Conservation (phyloP, 768 basidiomycete genomes). For the Agrocybe pediades region DNA sequence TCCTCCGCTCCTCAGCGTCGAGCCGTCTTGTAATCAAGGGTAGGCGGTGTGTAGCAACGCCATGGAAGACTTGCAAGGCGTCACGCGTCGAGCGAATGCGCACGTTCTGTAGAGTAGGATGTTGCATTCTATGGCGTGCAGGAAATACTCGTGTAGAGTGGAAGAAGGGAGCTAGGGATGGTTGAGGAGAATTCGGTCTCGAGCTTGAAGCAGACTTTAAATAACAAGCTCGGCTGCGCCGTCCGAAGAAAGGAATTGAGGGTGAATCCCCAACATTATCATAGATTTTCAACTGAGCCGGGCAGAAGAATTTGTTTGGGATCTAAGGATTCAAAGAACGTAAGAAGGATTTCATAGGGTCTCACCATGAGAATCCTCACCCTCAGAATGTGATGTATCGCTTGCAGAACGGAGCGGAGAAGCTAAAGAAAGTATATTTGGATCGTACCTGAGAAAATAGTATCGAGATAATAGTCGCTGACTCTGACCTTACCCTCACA, state of each 20-base stretch:
- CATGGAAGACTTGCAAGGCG: conserved; percentile 81
- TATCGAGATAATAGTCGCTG: conserved; percentile 34
- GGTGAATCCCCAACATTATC: conserved; percentile 43
- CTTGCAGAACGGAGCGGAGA: conserved; percentile 42
- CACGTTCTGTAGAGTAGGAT: conserved; percentile 73
- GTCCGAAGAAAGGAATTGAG: conserved; percentile 35
- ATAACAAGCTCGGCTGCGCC: conserved; percentile 32
- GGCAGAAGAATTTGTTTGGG: conserved; percentile 43
- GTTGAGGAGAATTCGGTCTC: conserved; percentile 14
- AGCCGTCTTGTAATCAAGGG: conserved; percentile 81
- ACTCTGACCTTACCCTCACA: conserved; percentile 38
- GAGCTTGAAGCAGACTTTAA: conserved; percentile 26
- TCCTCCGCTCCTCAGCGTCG: conserved; percentile 79
- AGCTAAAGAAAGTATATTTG: conserved; percentile 33
- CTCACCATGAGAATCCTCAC: conserved; percentile 37
- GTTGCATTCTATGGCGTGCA: conserved; percentile 54
- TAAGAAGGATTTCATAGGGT: conserved; percentile 36
- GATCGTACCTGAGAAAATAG: conserved; percentile 34
- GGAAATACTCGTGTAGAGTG: conserved; percentile 14
- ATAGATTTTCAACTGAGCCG: conserved; percentile 65
- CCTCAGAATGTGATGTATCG: conserved; percentile 35
- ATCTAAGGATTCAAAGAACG: conserved; percentile 40
- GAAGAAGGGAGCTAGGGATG: conserved; percentile 19
- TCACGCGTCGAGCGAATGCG: conserved; percentile 79
- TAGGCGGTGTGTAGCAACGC: conserved; percentile 65